Percentiles rank a stretch among this genome's conserved stretches.
Conservation (phyloP, 2,329 filamentous ascomycete genomes). For the Microdochium trichocladiopsis region DNA sequence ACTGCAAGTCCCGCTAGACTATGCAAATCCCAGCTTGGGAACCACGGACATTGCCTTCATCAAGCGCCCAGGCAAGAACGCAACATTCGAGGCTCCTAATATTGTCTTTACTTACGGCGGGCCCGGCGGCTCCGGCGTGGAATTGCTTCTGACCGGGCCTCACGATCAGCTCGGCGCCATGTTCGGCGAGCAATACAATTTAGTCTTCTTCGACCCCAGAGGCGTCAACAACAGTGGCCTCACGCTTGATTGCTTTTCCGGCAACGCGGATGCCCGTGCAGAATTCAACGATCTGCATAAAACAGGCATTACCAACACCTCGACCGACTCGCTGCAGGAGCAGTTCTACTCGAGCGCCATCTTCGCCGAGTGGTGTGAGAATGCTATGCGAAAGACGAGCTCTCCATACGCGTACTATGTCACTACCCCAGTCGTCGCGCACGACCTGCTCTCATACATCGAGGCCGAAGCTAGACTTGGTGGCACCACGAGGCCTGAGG, state of each 20-base stretch:
- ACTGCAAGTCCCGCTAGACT: conserved; percentile 21
- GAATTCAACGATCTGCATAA: conserved; percentile 15
- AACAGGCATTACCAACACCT: conserved; percentile 18
- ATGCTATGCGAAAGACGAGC: conserved; percentile 13
- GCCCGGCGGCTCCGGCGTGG: conserved; percentile 26
- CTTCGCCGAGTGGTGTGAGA: conserved; percentile 23
- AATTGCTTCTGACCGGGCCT: conserved; percentile 14
- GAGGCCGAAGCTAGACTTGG: conserved; percentile 19
- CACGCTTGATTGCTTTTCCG: conserved; percentile 19
- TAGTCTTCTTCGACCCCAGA: conserved; percentile 33
- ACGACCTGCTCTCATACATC: conserved; percentile 20
- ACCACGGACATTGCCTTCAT: conserved; percentile 21
- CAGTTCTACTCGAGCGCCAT: conserved; percentile 22
- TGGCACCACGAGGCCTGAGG: conserved; percentile 10
- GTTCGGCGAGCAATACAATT: conserved; percentile 31
- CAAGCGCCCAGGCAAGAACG: conserved; percentile 20
- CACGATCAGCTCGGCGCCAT: conserved; percentile 12
- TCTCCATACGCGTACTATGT: conserved; percentile 21
- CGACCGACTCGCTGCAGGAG: conserved; percentile 16
- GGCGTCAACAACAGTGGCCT: conserved; percentile 26
- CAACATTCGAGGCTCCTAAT: conserved; percentile 16
- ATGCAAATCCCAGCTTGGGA: conserved; percentile 15
- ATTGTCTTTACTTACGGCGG: conserved; percentile 24
- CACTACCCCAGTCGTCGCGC: conserved; percentile 20
- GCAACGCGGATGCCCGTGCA: conserved; percentile 16